phyloP scores from a whole-genome alignment of 1,284 basidiomycete genomes.

The Nidula niveotomentosa region DNA sequence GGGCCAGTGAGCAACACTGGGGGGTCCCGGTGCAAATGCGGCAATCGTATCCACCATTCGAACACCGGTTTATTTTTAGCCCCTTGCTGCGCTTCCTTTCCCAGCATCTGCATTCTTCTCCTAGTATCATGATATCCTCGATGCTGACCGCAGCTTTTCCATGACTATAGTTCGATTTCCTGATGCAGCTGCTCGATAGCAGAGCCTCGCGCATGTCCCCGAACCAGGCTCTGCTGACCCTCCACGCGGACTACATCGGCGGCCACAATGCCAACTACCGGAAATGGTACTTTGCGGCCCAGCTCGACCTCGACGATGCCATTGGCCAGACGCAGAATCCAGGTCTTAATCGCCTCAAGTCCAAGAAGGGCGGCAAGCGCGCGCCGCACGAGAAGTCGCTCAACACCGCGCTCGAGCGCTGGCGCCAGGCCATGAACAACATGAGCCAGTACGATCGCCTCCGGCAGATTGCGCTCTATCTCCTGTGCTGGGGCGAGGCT shows the following conservation, averaged over 20 bases:
- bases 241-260: slow-evolving; percentile 99
- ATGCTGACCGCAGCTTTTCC: slow-evolving; percentile 2
- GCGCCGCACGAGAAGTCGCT: slow-evolving; percentile 78
- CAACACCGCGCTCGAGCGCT: slow-evolving; percentile 85
- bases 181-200: slow-evolving; percentile 98
- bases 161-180: slow-evolving; percentile 81
- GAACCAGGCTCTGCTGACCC: slow-evolving; percentile 90
- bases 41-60: not conserved
- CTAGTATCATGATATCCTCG: not conserved
- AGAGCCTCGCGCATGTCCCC: slow-evolving; percentile 98
- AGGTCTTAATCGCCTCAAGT: slow-evolving; percentile 81
- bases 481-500: slow-evolving; percentile 98
- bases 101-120: slow-evolving; percentile 1
- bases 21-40: too few relatives aligned
- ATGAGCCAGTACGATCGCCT: slow-evolving; percentile 99
- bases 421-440: slow-evolving; percentile 98
- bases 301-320: slow-evolving; percentile 98
- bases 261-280: slow-evolving; percentile 97
- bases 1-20: too few relatives aligned
- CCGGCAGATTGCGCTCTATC: slow-evolving; percentile 93
- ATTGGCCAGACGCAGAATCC: slow-evolving; percentile 93
- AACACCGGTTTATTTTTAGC: slow-evolving; percentile 5
- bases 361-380: slow-evolving; percentile 48
- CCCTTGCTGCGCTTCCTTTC: slow-evolving; percentile 4
- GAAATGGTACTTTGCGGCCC: slow-evolving; percentile 99